phyloP scores from a whole-genome alignment of 2,329 filamentous ascomycete species.

The Pezicula radicicola region DNA sequence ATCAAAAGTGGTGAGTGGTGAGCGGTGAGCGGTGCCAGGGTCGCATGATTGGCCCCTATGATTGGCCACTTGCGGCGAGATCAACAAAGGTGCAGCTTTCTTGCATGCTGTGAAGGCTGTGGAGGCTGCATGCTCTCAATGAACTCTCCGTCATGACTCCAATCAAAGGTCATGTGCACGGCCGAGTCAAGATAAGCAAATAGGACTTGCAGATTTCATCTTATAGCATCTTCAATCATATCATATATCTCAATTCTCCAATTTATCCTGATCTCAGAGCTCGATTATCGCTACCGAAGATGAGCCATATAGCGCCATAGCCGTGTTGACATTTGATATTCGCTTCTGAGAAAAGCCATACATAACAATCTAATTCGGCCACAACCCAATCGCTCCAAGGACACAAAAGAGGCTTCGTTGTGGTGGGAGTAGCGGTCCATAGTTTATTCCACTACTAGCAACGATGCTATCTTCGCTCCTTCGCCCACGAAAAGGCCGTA shows the following conservation, averaged over 20 bases:
- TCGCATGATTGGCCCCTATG: not conserved
- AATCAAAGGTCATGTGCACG: no score
- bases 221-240: no score
- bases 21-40: not conserved
- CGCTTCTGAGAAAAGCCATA: not conserved
- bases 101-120: not conserved
- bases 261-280: not conserved
- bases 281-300: not conserved
- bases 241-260: not conserved
- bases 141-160: no score
- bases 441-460: not conserved
- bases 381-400: no score
- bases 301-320: not conserved
- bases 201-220: no score
- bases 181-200: no score
- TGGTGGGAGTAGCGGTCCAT: not conserved
- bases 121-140: not conserved
- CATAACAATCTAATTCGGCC: not conserved
- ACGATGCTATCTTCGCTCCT: conserved; percentile 34
- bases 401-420: no score
- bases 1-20: not conserved
- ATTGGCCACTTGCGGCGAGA: not conserved
- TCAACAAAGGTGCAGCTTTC: not conserved
- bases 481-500: conserved; percentile 28
- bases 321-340: not conserved